These are phyloP conservation scores for Penicillium malachiteum DNA, from an alignment of 495 filamentous ascomycete species.

Conservation along the genomic window DNA sequence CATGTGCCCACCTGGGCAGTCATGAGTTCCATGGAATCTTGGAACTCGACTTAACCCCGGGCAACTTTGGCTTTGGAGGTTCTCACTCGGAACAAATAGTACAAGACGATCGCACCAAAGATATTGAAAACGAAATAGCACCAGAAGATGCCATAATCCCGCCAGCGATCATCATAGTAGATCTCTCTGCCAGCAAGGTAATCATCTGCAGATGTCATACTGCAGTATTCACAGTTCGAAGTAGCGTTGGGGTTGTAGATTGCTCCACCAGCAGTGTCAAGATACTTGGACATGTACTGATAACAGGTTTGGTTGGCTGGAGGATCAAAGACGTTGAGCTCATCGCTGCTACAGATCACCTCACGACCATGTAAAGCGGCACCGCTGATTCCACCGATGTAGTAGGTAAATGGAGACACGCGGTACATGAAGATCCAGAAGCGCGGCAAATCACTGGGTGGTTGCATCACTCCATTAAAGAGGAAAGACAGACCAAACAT, in stretches of 20 bases:
- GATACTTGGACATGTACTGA: conserved; percentile 54
- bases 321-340: conserved; percentile 54
- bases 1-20: no score
- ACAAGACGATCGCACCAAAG: conserved; percentile 58
- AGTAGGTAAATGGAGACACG: conserved; percentile 66
- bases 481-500: conserved; percentile 55
- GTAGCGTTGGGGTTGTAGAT: conserved; percentile 52
- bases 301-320: conserved; percentile 49
- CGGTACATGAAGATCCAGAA: conserved; percentile 83
- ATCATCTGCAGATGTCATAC: conserved; percentile 53
- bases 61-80: conserved; percentile 16
- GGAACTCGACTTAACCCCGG: neutral
- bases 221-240: conserved; percentile 57
- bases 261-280: conserved; percentile 43
- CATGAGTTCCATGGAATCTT: neutral
- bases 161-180: conserved; percentile 59
- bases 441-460: conserved; percentile 52
- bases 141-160: conserved; percentile 62
- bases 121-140: conserved; percentile 69
- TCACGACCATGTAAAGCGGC: conserved; percentile 53
- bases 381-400: conserved; percentile 56
- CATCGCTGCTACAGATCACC: conserved; percentile 53
- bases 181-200: conserved; percentile 53
- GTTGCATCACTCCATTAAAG: conserved; percentile 60
- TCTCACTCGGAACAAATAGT: conserved; percentile 64